phyloP scores from a whole-genome alignment of 371 early-diverging fungal genomes.

The Lichtheimia ramosa region DNA sequence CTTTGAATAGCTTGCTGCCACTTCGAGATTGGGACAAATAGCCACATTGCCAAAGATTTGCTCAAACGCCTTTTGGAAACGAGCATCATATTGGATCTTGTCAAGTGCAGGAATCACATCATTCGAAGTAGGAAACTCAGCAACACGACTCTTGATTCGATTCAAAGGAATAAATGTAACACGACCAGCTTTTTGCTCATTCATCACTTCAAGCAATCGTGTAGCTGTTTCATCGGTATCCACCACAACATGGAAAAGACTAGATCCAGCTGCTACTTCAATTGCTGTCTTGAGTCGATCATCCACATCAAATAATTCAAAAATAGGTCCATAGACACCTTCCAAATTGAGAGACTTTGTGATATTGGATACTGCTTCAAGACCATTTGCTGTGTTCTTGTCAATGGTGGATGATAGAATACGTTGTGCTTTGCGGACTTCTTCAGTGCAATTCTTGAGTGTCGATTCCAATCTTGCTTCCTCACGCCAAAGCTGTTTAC shows the following conservation, averaged over 20 bases:
- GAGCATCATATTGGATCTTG: constrained; percentile 70
- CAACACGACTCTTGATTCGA: constrained; percentile 62
- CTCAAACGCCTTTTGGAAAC: constrained; percentile 70
- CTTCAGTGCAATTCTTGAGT: constrained; percentile 68
- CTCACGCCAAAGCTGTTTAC: constrained; percentile 91
- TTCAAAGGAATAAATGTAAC: constrained; percentile 98
- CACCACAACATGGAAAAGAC: constrained; percentile 97
- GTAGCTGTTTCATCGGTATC: constrained; percentile 93
- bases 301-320: constrained; percentile 89
- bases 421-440: constrained; percentile 76
- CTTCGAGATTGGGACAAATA: constrained; percentile 87
- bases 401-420: constrained; percentile 76
- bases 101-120: constrained; percentile 86
- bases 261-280: constrained; percentile 89
- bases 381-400: constrained; percentile 72
- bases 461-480: constrained; percentile 79
- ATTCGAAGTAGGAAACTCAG: constrained; percentile 68
- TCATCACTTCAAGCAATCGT: constrained; percentile 73
- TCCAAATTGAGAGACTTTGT: constrained; percentile 57
- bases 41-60: constrained; percentile 91
- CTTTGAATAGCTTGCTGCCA: constrained; percentile 79
- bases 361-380: constrained; percentile 73
- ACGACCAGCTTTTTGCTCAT: constrained; percentile 76
- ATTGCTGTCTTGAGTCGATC: constrained; percentile 82
- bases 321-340: constrained; percentile 92